These are phyloP conservation scores for Neurospora sp. DNA, from an alignment of 495 filamentous ascomycete genomes.

Conservation along the genomic window DNA sequence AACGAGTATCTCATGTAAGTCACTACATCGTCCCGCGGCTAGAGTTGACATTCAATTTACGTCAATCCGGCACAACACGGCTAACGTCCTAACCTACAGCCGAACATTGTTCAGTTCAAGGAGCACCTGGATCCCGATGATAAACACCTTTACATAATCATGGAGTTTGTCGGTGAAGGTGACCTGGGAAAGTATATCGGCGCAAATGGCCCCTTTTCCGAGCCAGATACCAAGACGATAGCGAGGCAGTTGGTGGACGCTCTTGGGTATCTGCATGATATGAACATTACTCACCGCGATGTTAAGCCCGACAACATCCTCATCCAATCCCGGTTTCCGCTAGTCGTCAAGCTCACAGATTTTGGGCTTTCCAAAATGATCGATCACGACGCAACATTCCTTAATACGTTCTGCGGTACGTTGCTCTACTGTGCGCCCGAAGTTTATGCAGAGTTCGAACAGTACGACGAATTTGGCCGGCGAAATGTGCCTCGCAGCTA, in stretches of 20 bases:
- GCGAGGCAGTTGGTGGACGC: slow-evolving; percentile 69
- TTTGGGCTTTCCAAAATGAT: slow-evolving; percentile 86
- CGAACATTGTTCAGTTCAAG: slow-evolving; percentile 84
- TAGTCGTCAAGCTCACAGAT: slow-evolving; percentile 84
- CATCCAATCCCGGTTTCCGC: slow-evolving; percentile 48
- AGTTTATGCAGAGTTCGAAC: slow-evolving; percentile 77
- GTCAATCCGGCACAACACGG: neutral
- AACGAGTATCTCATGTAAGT: slow-evolving; percentile 69
- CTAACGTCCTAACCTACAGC: slow-evolving; percentile 37
- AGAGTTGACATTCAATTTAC: neutral
- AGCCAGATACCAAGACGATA: slow-evolving; percentile 58
- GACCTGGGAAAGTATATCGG: slow-evolving; percentile 69
- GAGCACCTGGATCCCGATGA: slow-evolving; percentile 69
- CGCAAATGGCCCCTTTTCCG: slow-evolving; percentile 48
- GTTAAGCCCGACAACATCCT: slow-evolving; percentile 98
- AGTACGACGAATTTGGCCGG: slow-evolving; percentile 39
- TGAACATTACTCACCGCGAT: slow-evolving; percentile 88
- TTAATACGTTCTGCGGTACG: slow-evolving; percentile 94
- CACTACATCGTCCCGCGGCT: neutral
- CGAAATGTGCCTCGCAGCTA: slow-evolving; percentile 31
- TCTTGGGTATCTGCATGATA: slow-evolving; percentile 75
- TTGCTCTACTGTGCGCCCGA: slow-evolving; percentile 93
- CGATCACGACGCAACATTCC: slow-evolving; percentile 67
- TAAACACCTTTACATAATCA: slow-evolving; percentile 79
- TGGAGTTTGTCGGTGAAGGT: slow-evolving; percentile 84